Evolutionary conservation across 495 filamentous ascomycete genomes (phyloP), one percentile per base, ranked within the genome.

Genomic region (Thermochaetoides thermophila): DNA sequence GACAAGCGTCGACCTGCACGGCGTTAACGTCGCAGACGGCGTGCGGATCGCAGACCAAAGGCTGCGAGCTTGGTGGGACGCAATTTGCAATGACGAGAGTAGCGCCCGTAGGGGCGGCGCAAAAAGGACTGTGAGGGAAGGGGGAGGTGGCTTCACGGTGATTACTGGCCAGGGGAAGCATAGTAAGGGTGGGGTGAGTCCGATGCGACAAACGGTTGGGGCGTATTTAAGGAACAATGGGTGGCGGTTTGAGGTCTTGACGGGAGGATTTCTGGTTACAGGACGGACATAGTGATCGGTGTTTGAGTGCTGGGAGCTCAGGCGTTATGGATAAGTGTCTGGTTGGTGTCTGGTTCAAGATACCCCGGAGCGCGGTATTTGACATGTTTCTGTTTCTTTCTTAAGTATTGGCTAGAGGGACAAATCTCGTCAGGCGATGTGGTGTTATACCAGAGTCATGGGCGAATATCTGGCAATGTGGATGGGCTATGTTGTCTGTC

Each of bases 91-190:
- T 35, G 45, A 59, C 16, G 64, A 61, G 39, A 32, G 29, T n/a
- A n/a, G n/a, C n/a, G n/a, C n/a, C n/a, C n/a, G n/a, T n/a, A n/a
- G n/a, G n/a, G n/a, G n/a, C n/a, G n/a, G n/a, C n/a, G n/a, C n/a
- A n/a, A n/a, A 11, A 6, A 6, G 21, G 21, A 24, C 6, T 11
- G 6, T 11, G 21, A 24, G 3, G 26, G 55, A 64, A 34, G 52
- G 67, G 46, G 51, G 37, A 35, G 40, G 30, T 43, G 68, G 46
- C 38, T 81, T 78, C 42, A 69, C 66, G 24, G 78, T 97, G 16
- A 64, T 97, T 16, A 92, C 84, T 0, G 89, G 89, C 2, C 31
- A 73, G 4, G 89, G 89, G 4, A 59, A 61, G 20, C 89, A 97
- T 49, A 84, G 74, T 31, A 68, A 69, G n/a, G 74, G 75, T 25